phyloP scores from a whole-genome alignment of 352 stramenopile species.

The Pseudoperonospora humuli region DNA sequence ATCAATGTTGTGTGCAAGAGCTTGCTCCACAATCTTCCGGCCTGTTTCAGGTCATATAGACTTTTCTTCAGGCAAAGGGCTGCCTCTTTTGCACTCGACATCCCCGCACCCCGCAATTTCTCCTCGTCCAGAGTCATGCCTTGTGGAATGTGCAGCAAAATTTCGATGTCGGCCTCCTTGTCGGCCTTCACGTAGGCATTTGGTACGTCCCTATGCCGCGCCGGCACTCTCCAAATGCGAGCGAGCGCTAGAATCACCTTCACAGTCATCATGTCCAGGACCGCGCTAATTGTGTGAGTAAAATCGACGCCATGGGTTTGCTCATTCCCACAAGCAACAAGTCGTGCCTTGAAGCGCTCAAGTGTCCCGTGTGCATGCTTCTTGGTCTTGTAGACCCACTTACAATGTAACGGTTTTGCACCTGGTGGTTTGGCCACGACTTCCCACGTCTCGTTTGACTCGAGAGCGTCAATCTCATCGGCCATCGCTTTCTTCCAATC shows the following conservation, averaged over 20 bases:
- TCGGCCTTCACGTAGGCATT: conserved; percentile 2
- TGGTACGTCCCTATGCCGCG: conserved; percentile 1
- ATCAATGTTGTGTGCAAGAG: too few species aligned
- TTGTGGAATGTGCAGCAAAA: conserved; percentile 1
- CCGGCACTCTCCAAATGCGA: background rate
- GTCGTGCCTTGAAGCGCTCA: conserved; percentile 12
- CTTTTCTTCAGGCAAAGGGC: too few species aligned
- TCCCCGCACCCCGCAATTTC: too few species aligned
- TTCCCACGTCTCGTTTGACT: background rate
- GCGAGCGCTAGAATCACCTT: background rate
- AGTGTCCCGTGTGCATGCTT: conserved; percentile 7
- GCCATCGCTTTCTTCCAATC: conserved; percentile 2
- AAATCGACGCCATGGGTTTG: too few species aligned
- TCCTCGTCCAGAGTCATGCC: background rate
- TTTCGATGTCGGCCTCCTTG: background rate
- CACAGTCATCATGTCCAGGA: background rate
- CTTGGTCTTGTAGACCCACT: conserved; percentile 29
- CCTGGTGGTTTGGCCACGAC: background rate
- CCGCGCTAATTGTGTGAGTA: too few species aligned
- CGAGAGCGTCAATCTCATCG: conserved; percentile 2
- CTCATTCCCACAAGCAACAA: conserved; percentile 4
- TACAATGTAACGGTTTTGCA: conserved; percentile 6
- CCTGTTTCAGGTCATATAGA: too few species aligned
- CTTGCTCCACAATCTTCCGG: too few species aligned
- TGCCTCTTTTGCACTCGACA: too few species aligned